These are phyloP conservation scores for Syzygium oleosum DNA, from an alignment of 345 rosid species.

Conservation along the genomic window DNA sequence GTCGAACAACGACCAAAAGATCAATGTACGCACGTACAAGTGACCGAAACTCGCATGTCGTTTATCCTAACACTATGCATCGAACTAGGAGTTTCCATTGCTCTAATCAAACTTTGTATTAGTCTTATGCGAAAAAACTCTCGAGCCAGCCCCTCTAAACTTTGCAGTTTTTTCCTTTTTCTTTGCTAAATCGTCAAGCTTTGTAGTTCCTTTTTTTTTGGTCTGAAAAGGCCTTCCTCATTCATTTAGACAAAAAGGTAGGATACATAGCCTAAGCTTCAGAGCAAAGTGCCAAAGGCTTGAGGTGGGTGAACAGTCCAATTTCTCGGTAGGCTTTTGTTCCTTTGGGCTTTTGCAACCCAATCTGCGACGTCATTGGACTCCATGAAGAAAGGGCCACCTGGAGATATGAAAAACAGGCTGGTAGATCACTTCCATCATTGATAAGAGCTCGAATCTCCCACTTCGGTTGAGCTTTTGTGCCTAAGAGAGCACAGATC, in stretches of 20 bases:
- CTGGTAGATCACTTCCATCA: not conserved
- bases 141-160: not conserved
- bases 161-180: not conserved
- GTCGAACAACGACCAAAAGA: not conserved
- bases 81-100: not conserved
- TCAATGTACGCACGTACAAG: not conserved
- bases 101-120: not conserved
- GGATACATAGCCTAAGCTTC: not conserved
- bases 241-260: not conserved
- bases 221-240: not conserved
- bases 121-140: not conserved
- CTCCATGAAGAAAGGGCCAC: not conserved
- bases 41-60: not conserved
- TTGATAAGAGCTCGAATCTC: not conserved
- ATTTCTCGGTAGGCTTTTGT: not conserved
- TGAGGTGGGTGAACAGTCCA: not conserved
- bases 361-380: accelerated
- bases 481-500: not conserved
- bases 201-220: not conserved
- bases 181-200: not conserved
- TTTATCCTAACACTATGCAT: not conserved
- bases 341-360: not conserved
- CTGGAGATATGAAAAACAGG: not conserved
- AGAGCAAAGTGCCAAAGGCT: not conserved
- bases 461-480: not conserved